phyloP scores from a whole-genome alignment of 2,329 filamentous ascomycete genomes.

The Pseudocercospora musae region DNA sequence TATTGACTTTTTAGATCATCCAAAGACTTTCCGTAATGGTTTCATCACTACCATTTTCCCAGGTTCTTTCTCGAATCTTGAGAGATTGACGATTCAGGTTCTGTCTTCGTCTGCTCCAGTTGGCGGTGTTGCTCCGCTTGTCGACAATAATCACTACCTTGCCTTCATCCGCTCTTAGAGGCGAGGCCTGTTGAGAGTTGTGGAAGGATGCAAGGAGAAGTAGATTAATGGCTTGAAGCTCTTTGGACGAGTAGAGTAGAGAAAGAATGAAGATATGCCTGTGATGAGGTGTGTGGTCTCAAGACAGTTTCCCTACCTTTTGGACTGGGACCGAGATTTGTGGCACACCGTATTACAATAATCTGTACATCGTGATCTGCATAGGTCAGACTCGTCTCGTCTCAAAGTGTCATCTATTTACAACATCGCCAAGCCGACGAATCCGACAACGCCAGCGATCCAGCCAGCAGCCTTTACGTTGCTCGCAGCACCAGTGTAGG shows the following conservation, averaged over 20 bases:
- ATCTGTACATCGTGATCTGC: too few species aligned
- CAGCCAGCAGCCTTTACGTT: not conserved
- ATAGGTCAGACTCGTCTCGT: too few species aligned
- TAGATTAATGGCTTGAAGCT: too few species aligned
- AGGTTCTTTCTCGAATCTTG: not conserved
- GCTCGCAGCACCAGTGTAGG: not conserved
- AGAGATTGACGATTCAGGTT: not conserved
- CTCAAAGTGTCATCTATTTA: not conserved
- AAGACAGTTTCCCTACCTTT: too few species aligned
- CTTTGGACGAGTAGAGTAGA: too few species aligned
- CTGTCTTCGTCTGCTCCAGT: not conserved
- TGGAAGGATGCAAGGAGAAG: too few species aligned
- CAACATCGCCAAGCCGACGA: not conserved
- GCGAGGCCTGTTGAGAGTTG: too few species aligned
- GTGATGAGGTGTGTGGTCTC: too few species aligned
- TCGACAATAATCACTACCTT: conserved; percentile 4
- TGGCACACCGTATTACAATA: too few species aligned
- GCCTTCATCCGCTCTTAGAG: not conserved
- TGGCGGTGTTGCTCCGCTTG: not conserved
- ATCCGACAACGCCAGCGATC: not conserved
- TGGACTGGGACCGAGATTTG: too few species aligned
- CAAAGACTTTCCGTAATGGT: conserved; percentile 13
- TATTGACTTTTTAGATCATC: conserved; percentile 6
- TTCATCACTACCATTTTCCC: conserved; percentile 5
- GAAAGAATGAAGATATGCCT: too few species aligned